Evolutionary conservation across 2,329 filamentous ascomycete genomes (phyloP).

Genomic region (Plenodomus biglobosus): DNA sequence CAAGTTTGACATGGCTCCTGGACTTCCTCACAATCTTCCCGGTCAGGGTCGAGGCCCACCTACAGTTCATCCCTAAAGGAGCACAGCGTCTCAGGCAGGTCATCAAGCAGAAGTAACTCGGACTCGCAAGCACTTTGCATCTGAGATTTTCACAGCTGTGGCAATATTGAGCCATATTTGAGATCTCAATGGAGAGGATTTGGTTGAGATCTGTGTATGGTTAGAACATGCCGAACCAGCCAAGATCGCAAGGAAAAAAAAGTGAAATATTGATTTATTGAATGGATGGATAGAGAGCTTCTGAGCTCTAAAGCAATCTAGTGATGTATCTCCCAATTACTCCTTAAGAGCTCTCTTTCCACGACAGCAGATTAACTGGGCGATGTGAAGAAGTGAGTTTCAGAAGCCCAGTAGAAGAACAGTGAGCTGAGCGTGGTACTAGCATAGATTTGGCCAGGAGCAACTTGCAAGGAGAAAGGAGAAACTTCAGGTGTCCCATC

Average conservation of each 20-base stretch:
- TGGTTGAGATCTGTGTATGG: no score
- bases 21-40: constrained; percentile 58
- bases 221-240: no score
- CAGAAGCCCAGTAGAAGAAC: constrained; percentile 6
- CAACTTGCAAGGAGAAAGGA: neutral
- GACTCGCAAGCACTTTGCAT: no score
- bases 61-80: constrained; percentile 55
- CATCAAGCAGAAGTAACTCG: constrained; percentile 59
- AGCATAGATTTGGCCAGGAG: neutral
- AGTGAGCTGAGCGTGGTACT: constrained; percentile 1
- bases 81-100: constrained; percentile 57
- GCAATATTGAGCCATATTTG: no score
- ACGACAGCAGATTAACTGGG: constrained; percentile 30
- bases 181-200: no score
- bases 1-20: constrained; percentile 56
- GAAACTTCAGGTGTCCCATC: neutral
- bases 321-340: no score
- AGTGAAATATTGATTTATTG: no score
- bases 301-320: no score
- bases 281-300: no score
- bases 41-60: constrained; percentile 45
- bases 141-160: no score
- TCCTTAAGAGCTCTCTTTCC: no score
- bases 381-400: constrained; percentile 30
- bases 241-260: no score